These are phyloP conservation scores for Pelargonium cotyledonis DNA, from an alignment of 441 rosid species.

Conservation along the genomic window DNA sequence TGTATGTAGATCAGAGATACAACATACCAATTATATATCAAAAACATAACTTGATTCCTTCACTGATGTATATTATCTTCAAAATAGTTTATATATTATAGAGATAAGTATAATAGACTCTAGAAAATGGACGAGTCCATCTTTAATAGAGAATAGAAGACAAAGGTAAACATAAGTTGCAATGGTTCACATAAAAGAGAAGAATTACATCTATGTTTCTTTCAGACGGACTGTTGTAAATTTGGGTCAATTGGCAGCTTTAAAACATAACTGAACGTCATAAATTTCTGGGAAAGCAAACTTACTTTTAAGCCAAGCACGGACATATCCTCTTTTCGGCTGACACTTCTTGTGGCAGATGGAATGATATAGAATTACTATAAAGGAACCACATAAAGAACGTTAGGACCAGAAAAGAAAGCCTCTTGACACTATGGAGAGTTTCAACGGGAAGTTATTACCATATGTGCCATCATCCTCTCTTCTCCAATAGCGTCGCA, in stretches of 20 bases:
- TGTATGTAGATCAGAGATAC: too few species aligned
- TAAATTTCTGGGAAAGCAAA: conserved; percentile 31
- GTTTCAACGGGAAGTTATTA: conserved; percentile 17
- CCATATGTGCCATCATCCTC: conserved; percentile 98
- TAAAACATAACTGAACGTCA: conserved; percentile 6
- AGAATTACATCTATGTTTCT: too few species aligned
- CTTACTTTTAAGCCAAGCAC: conserved; percentile 90
- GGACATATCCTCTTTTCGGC: conserved; percentile 60
- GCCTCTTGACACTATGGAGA: too few species aligned
- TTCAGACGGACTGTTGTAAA: background rate
- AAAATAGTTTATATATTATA: too few species aligned
- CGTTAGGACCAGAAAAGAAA: conserved; percentile 7
- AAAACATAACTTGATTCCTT: too few species aligned
- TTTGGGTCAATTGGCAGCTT: conserved; percentile 12
- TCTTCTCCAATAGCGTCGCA: conserved; percentile 89
- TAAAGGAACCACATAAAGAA: conserved; percentile 21
- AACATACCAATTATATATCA: too few species aligned
- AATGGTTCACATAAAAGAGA: too few species aligned
- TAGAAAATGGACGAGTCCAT: too few species aligned
- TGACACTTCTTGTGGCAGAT: conserved; percentile 75
- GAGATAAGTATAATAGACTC: too few species aligned
- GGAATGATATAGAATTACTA: conserved; percentile 86
- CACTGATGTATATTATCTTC: too few species aligned
- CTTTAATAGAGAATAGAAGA: too few species aligned
- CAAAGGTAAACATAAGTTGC: too few species aligned